These are phyloP conservation scores for Triticum timopheevii DNA, from an alignment of 176 grass and related monocot genomes.

Conservation along the genomic window DNA sequence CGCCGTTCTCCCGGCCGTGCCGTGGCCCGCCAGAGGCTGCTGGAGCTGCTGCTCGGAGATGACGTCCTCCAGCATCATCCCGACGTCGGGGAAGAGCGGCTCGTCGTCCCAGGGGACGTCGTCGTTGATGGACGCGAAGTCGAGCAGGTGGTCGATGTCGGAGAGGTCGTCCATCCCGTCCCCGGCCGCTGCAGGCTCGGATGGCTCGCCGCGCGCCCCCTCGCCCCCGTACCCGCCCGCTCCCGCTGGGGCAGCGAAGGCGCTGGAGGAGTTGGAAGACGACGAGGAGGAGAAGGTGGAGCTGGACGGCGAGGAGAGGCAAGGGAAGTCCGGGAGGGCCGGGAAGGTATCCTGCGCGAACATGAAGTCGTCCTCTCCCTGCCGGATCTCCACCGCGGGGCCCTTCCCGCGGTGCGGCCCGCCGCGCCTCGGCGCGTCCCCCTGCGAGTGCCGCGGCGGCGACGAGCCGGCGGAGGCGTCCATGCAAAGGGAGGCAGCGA, in stretches of 20 bases:
- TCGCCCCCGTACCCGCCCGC: neutral
- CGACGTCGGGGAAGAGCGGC: slow-evolving; percentile 48
- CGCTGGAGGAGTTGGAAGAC: slow-evolving; percentile 55
- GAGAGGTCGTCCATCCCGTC: slow-evolving; percentile 39
- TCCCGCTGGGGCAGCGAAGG: slow-evolving; percentile 31
- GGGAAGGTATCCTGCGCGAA: slow-evolving; percentile 77
- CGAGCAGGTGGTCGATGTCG: slow-evolving; percentile 56
- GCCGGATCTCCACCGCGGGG: slow-evolving; percentile 33
- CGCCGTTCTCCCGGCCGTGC: neutral
- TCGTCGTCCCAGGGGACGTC: slow-evolving; percentile 67
- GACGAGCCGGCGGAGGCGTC: slow-evolving; percentile 48
- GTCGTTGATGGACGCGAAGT: slow-evolving; percentile 55
- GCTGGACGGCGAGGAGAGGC: slow-evolving; percentile 60
- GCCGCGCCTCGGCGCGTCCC: slow-evolving; percentile 23
- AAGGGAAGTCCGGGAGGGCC: slow-evolving; percentile 65
- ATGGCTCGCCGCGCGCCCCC: neutral
- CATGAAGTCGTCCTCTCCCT: slow-evolving; percentile 54
- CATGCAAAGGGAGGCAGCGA: slow-evolving; percentile 40
- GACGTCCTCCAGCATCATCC: slow-evolving; percentile 53
- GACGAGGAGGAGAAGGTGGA: slow-evolving; percentile 55
- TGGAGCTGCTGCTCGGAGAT: slow-evolving; percentile 10
- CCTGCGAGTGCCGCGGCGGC: slow-evolving; percentile 29
- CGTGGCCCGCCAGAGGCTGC: neutral
- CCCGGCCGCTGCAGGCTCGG: slow-evolving; percentile 3
- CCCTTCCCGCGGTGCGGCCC: slow-evolving; percentile 22